Evolutionary conservation across 2,329 filamentous ascomycete genomes (phyloP).

Genomic region (Elsinoe australis): DNA sequence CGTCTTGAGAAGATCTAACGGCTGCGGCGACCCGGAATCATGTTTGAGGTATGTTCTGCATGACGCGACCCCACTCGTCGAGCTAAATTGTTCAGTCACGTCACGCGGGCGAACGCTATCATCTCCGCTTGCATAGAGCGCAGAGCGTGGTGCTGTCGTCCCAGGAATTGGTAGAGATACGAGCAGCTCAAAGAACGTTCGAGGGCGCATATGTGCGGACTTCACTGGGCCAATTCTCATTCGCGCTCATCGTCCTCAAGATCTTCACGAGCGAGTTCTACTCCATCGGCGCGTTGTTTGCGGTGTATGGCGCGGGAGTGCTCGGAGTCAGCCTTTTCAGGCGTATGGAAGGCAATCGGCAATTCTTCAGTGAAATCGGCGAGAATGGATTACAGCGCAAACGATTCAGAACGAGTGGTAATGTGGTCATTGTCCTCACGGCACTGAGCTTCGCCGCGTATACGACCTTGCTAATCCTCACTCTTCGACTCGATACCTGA

Average conservation of each 20-base stretch:
- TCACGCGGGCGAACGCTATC: conserved; percentile 65
- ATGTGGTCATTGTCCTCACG: conserved; percentile 57
- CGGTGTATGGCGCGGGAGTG: conserved; percentile 79
- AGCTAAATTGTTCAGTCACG: conserved; percentile 29
- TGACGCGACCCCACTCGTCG: background rate
- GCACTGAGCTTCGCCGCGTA: conserved; percentile 57
- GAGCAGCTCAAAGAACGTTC: conserved; percentile 90
- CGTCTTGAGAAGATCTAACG: no score
- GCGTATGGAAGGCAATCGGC: conserved; percentile 82
- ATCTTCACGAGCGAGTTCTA: conserved; percentile 98
- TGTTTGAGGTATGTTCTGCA: conserved; percentile 27
- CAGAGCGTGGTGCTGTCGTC: conserved; percentile 73
- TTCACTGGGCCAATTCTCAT: conserved; percentile 88
- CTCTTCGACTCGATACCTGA: conserved; percentile 39
- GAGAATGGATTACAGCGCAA: conserved; percentile 54
- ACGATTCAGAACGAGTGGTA: conserved; percentile 56
- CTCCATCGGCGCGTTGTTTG: conserved; percentile 87
- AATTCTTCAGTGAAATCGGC: conserved; percentile 69
- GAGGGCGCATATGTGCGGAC: conserved; percentile 96
- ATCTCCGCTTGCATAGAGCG: conserved; percentile 73
- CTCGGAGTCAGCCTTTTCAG: conserved; percentile 77
- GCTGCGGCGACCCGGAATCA: no score
- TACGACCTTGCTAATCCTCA: conserved; percentile 52
- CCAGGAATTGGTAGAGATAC: conserved; percentile 84
- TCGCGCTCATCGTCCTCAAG: conserved; percentile 87